Evolutionary conservation across 495 filamentous ascomycete species (phyloP), one percentile per base, ranked within the genome.

Genomic region (Penicillium chermesinum): DNA sequence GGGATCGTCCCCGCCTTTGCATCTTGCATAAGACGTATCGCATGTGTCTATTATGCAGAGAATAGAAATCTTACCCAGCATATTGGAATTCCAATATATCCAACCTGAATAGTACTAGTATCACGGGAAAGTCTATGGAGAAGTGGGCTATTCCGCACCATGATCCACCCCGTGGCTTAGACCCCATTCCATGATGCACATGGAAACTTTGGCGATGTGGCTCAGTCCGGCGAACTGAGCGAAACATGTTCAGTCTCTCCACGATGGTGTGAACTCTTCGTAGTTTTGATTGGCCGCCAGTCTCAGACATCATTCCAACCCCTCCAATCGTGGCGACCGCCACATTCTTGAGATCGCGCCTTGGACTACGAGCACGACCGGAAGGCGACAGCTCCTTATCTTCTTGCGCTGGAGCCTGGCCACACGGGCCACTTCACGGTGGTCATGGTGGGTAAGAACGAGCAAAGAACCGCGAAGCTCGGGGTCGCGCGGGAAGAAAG

Each of bases 251-350:
- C 45, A 36, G 18, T 18, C 5, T n/a, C 13, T 1, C 14, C 10
- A 39, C 40, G 25, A 56, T 42, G 47, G 58, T 61, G 50, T 61
- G 48, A 48, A 14, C 40, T 18, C 32, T 25, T 38, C 14, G 16
- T 1, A 9, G 2, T 19, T 20, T 5, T 41, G 14, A 62, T 59
- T 62, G 58, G 55, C 30, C 35, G 20, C 16, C 38, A 32, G 20
- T 43, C 52, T 45, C 44, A 54, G 59, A 62, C 59, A 62, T n/a
- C 59, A 63, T 63, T 63, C 59, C 57, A 53, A 48, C 44, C 53
- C 47, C 41, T 44, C 59, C 47, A 44, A 45, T 54, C 30, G 17
- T 44, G 37, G 40, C 49, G 27, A 44, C 46, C 46, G 52, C 57
- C 57, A 56, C 58, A 63, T 61, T 56, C 60, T 50, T 10, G 18